phyloP scores from a whole-genome alignment of 2,329 filamentous ascomycete genomes.

The Trichoderma harzianum region DNA sequence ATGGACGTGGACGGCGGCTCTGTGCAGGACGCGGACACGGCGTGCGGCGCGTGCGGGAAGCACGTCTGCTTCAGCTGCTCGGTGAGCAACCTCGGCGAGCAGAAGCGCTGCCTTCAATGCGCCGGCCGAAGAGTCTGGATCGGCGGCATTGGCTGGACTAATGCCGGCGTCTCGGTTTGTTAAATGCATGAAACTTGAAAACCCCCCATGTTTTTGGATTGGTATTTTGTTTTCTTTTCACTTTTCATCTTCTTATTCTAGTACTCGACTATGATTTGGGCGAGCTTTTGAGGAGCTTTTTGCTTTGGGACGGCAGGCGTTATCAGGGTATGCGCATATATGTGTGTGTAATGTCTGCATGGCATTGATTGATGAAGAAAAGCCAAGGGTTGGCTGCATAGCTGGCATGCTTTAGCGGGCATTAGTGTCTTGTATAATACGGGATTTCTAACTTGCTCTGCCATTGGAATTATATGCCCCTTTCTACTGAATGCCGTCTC shows the following conservation, averaged over 20 bases:
- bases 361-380: background rate
- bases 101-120: slow-evolving; percentile 52
- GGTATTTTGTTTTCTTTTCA: background rate
- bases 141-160: slow-evolving; percentile 23
- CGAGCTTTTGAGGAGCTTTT: background rate
- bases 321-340: background rate
- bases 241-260: background rate
- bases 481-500: background rate
- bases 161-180: slow-evolving; percentile 23
- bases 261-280: background rate
- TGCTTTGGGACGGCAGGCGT: slow-evolving; percentile 4
- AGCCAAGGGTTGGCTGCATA: background rate
- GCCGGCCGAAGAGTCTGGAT: slow-evolving; percentile 37
- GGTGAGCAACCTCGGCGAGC: slow-evolving; percentile 54
- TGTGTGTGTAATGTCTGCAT: background rate
- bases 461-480: background rate
- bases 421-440: background rate
- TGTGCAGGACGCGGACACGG: slow-evolving; percentile 25
- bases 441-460: background rate
- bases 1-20: slow-evolving; percentile 40
- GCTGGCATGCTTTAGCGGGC: background rate
- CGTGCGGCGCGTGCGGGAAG: slow-evolving; percentile 52
- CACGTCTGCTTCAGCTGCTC: slow-evolving; percentile 58
- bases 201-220: background rate
- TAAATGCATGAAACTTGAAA: slow-evolving; percentile 17